Base-by-base conservation (phyloP, 2,329 filamentous ascomycete species). In the Pseudogymnoascus pannorum region DNA sequence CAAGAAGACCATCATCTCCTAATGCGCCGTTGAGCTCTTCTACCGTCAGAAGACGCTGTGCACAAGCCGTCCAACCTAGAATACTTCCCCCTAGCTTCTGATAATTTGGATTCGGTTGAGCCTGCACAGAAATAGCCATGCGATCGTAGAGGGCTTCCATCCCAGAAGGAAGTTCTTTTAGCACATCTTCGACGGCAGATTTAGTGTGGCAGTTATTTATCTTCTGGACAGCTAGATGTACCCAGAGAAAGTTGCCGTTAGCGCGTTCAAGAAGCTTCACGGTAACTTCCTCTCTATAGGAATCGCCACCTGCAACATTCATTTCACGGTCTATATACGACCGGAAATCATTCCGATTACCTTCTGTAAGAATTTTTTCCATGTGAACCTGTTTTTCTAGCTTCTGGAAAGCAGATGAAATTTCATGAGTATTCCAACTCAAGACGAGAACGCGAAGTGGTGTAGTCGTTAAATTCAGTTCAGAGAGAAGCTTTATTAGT, bases 191-290 rank as follows among this genome's bases (percentile, higher is more conserved):
- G 1, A 72, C 64, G 14, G 69, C 68, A 1, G 59, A 64, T 11
- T 67, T 57, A 0, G 67, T 71, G 42, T 70, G 66, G 22, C 69
- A 69, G 0, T 64, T 42, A n/a, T 67, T 68, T 7, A 75, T 64
- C 31, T 69, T 66, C 16, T 71, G 65, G 1, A 74, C 62, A 6
- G 68, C 68, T 0, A 75, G 66, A 29, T 67, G 63, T 2, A 71
- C 66, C 73, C 71, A 74, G 1, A 75, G 65, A 38, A 75, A 75
- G 44, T 73, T 75, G 0, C 69, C 71, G 3, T 68, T 57, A 0
- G 72, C 66, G 16, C 66, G 64, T 3, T 67, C 57, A 6, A 72
- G 51, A 5, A 75, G 62, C 3, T 66, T 66, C 3, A 63, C 18
- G 2, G 64, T 65, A 8, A 74, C 62, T 1, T 58, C 60, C 5